phyloP scores from a whole-genome alignment of 148 eudicot species.

The Cornus controversa region DNA sequence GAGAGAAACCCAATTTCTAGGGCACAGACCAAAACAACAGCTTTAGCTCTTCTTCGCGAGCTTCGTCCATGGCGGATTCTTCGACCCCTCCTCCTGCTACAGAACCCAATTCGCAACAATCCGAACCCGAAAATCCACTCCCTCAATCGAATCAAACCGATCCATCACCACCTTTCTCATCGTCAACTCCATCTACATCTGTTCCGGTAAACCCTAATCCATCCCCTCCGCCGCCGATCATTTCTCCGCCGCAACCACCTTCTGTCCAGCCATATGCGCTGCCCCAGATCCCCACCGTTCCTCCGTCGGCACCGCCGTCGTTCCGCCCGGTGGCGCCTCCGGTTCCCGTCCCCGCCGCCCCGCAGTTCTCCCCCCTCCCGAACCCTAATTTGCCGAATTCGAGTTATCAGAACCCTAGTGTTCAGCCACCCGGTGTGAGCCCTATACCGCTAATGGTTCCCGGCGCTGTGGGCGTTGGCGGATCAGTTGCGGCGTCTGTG shows the following conservation, averaged over 20 bases:
- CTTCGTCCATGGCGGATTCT: slow-evolving; percentile 34
- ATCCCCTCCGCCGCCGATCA: slow-evolving; percentile 27
- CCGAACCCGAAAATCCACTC: slow-evolving; percentile 27
- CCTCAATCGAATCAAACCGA: slow-evolving; percentile 28
- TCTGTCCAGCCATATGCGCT: slow-evolving; percentile 29
- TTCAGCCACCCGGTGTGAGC: slow-evolving; percentile 54
- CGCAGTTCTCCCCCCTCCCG: slow-evolving; percentile 49
- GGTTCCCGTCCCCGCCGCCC: slow-evolving; percentile 31
- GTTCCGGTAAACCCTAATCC: slow-evolving; percentile 43
- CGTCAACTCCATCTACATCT: slow-evolving; percentile 19
- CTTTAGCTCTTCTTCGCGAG: background rate
- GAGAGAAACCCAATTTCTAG: too few relatives aligned
- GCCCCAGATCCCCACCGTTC: slow-evolving; percentile 13
- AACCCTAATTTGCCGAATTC: slow-evolving; percentile 34
- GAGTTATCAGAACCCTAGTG: slow-evolving; percentile 23
- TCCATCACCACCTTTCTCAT: slow-evolving; percentile 19
- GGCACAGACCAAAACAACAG: background rate
- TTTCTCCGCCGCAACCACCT: slow-evolving; percentile 28
- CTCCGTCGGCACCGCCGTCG: slow-evolving; percentile 48
- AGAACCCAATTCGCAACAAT: slow-evolving; percentile 20
- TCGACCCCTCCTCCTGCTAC: slow-evolving; percentile 18
- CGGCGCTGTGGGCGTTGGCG: background rate
- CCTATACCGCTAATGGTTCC: slow-evolving; percentile 18
- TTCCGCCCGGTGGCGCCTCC: slow-evolving; percentile 58
- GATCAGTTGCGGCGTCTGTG: background rate